Percentiles rank a stretch among this genome's conserved stretches.
These are phyloP conservation scores for Trichoderma atrobrunneum DNA, from an alignment of 2,329 filamentous ascomycete genomes.

Conservation along the genomic window DNA sequence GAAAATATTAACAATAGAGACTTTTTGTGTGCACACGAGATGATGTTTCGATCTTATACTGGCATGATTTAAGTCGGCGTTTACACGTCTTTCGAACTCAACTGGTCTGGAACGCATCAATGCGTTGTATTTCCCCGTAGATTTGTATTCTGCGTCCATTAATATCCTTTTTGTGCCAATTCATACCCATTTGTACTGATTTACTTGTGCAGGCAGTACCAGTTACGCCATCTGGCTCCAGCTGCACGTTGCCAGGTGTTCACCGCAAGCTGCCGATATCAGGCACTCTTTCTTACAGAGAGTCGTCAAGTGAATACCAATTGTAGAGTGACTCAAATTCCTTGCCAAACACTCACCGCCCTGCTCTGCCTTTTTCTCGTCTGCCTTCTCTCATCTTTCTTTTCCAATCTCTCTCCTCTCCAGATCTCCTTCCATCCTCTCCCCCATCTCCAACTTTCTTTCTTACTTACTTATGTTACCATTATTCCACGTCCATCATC, in stretches of 20 bases:
- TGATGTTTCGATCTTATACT: background rate
- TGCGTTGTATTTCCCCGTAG: rapidly evolving
- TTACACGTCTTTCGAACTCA: background rate
- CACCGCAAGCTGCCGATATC: background rate
- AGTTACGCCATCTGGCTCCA: background rate
- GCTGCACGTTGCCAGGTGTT: background rate
- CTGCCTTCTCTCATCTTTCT: background rate
- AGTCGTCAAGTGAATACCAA: background rate
- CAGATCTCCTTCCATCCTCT: background rate
- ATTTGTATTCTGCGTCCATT: background rate
- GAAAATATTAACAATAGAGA: no score
- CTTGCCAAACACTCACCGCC: background rate
- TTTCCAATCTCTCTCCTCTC: background rate
- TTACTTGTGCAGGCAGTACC: background rate
- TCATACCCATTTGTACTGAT: background rate
- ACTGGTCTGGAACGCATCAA: background rate
- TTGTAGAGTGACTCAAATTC: no score
- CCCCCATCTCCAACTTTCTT: background rate
- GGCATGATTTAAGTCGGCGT: background rate
- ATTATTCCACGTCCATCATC: background rate
- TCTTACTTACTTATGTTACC: background rate
- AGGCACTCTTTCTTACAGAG: background rate
- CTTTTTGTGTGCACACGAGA: background rate
- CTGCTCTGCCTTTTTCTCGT: background rate
- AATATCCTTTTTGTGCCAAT: background rate